Conservation (phyloP, 108 stramenopile species). For the Fragilaria crotonensis region DNA sequence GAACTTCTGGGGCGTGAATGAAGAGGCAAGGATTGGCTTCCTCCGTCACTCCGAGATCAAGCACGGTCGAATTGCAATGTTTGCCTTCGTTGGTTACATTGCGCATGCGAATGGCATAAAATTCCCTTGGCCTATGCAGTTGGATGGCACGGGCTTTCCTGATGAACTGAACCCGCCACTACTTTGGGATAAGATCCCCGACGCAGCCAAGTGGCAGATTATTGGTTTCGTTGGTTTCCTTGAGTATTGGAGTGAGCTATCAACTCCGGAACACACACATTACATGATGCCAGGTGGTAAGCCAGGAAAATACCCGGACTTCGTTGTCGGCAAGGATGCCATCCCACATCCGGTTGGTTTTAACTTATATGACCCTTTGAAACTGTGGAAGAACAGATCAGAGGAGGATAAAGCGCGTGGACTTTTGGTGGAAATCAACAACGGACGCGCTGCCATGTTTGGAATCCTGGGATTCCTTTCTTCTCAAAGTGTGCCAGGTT, state of each 20-base stretch:
- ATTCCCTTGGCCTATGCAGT: constrained; percentile 28
- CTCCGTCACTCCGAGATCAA: constrained; percentile 62
- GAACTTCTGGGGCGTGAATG: constrained; percentile 48
- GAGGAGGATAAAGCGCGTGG: constrained; percentile 50
- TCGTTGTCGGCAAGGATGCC: constrained; percentile 17
- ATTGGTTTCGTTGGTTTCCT: constrained; percentile 44
- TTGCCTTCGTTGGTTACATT: constrained; percentile 68
- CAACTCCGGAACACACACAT: constrained; percentile 29
- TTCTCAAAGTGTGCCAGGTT: constrained; percentile 51
- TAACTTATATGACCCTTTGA: constrained; percentile 67
- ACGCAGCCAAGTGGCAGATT: constrained; percentile 33
- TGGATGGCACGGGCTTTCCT: neutral
- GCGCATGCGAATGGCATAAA: constrained; percentile 30
- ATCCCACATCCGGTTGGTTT: constrained; percentile 68
- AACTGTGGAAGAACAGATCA: constrained; percentile 47
- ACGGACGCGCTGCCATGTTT: constrained; percentile 68
- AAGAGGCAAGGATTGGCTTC: constrained; percentile 42
- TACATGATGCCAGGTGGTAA: constrained; percentile 52
- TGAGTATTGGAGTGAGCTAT: constrained; percentile 45
- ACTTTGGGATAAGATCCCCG: constrained; percentile 44
- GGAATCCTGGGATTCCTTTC: constrained; percentile 71
- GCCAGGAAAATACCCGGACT: constrained; percentile 45
- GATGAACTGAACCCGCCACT: constrained; percentile 6
- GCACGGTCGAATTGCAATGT: constrained; percentile 73
- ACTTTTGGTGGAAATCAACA: constrained; percentile 58